Base-by-base conservation (phyloP, 768 basidiomycete species). In the Russula dissimulans region DNA sequence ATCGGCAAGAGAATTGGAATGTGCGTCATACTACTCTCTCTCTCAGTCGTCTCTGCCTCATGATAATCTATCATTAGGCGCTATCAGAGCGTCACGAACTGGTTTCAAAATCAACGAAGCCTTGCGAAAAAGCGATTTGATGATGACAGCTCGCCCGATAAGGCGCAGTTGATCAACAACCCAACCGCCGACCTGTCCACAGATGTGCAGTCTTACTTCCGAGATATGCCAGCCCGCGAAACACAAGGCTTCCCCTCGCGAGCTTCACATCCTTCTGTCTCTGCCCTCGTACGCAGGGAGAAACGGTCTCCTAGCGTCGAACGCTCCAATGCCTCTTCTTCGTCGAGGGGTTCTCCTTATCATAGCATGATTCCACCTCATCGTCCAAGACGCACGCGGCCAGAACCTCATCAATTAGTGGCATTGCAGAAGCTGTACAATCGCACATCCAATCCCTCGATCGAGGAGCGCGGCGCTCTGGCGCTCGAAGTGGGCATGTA, bases 71-170 rank as follows among this genome's bases (percentile, higher is more conserved):
- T 67, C 71, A 69, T 67, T 63, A 91, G 89, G 87, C 85, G 81
- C 64, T 80, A 86, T 73, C 83, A 88, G 72, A 87, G 83, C 58
- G 83, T 91, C 59, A 89, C 85, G 1, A 89, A 91, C 69, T 90
- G 89, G 89, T 91, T 91, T 71, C 88, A 90, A 77, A 89, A 89
- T 67, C 87, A 91, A 68, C 86, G 87, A 67, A 88, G 83, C 70
- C 79, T 85, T 64, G 82, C 86, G 36, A 86, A 85, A 76, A 87
- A 86, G 74, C 80, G 79, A 66, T 81, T 77, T 65, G 84, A 87
- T 62, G 84, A 85, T 52, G 78, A 81, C 32, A 75, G 76, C 39
- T 69, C 67, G 26, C 50, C 66, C 51, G 69, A 73, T 44, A 67
- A 68, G 46, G 62, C 69, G 47, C 39, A 69, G 50, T 67, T 69